Evolutionary conservation across 768 basidiomycete genomes (phyloP), one percentile per base, ranked within the genome.

Genomic region (Amyloporia xantha): DNA sequence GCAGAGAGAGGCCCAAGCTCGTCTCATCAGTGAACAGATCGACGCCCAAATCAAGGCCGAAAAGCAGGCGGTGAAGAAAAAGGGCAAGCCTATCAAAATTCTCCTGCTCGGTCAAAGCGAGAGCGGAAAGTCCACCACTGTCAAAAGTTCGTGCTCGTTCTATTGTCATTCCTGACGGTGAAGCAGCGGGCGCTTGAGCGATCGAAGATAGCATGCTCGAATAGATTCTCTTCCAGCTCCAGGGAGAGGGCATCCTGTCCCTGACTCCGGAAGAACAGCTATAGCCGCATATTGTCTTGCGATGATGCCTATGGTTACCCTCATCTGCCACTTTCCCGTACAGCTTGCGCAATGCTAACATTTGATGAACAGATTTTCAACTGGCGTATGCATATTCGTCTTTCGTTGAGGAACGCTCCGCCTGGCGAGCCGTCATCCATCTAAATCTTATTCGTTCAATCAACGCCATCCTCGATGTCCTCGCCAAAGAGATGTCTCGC

Each of bases 301-400:
- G 15, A 39, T 39, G 17, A 7, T 39, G 9, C 30, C 7, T 7
- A 33, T 33, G 7, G n/a, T n/a, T n/a, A n/a, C n/a, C n/a, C n/a
- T n/a, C n/a, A n/a, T n/a, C n/a, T n/a, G n/a, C n/a, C n/a, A n/a
- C n/a, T n/a, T n/a, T n/a, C n/a, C n/a, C n/a, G n/a, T n/a, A n/a
- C n/a, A n/a, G n/a, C n/a, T n/a, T n/a, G n/a, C n/a, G n/a, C n/a
- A n/a, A n/a, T n/a, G n/a, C n/a, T n/a, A n/a, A n/a, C n/a, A n/a
- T n/a, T n/a, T n/a, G n/a, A n/a, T n/a, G n/a, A n/a, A n/a, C 49
- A 79, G 81, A 88, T 61, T 90, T 89, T 58, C 86, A 90, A 57
- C 65, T 90, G 1, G 79, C 81, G 1, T 86, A 89, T 59, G 81
- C 86, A 35, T 72, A 74, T 35, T 70, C 73, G 45, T 81, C 86